These are phyloP conservation scores for Solanum peruvianum DNA, from an alignment of 257 asterid species.

Conservation along the genomic window DNA sequence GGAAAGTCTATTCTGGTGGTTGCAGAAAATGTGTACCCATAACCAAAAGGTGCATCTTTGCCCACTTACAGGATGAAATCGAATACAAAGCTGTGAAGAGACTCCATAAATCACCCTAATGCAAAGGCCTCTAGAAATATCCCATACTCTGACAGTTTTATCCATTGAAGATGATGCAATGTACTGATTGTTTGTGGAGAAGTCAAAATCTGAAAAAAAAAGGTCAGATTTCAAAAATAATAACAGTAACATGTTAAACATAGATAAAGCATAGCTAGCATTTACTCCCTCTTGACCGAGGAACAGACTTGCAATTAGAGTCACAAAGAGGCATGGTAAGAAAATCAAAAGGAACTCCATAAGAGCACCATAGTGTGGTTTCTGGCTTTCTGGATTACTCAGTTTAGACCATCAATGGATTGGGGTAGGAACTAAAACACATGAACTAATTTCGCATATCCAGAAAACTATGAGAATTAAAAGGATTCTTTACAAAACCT, in stretches of 20 bases:
- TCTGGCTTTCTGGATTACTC: background rate
- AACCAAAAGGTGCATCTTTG: background rate
- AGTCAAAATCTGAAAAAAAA: conserved; percentile 86
- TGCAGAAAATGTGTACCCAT: background rate
- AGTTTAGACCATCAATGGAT: background rate
- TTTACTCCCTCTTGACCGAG: background rate
- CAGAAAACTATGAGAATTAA: background rate
- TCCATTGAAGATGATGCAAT: conserved; percentile 88
- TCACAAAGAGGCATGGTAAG: background rate
- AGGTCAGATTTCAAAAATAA: conserved; percentile 8
- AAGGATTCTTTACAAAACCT: background rate
- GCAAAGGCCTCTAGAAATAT: conserved; percentile 82
- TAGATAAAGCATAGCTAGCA: background rate
- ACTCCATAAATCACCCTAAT: conserved; percentile 91
- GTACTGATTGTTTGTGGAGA: conserved; percentile 90
- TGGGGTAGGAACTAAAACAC: background rate
- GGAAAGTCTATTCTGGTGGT: background rate
- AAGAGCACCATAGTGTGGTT: background rate
- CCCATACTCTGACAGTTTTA: conserved; percentile 97
- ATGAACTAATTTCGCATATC: background rate
- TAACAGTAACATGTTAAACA: background rate
- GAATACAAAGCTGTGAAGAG: conserved; percentile 80
- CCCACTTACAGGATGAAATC: conserved; percentile 91
- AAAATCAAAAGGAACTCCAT: background rate
- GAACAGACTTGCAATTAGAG: background rate